Evolutionary conservation across 257 asterid species (phyloP).

Genomic region (Solanum pimpinellifolium): DNA sequence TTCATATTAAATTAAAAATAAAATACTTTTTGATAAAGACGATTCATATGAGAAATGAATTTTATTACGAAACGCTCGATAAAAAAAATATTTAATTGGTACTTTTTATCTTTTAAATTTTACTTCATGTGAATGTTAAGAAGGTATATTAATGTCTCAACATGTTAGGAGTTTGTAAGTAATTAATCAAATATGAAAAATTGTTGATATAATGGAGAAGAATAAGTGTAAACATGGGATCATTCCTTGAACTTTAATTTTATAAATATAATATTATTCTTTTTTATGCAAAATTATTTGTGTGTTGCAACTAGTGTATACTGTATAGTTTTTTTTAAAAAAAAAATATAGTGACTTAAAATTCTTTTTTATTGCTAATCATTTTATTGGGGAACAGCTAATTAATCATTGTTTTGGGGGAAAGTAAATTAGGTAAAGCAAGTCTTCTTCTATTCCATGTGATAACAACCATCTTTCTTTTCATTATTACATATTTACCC

Average conservation of each 20-base stretch:
- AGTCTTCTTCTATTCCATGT: not conserved
- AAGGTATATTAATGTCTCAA: not conserved
- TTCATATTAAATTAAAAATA: accelerated
- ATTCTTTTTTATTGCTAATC: not conserved
- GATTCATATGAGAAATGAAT: not conserved
- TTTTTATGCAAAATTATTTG: not conserved
- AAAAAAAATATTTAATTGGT: not conserved
- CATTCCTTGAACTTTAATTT: not conserved
- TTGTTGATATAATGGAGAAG: not conserved
- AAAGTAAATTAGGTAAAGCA: not conserved
- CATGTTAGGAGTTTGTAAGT: not conserved
- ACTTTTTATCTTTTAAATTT: not conserved
- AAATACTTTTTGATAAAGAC: not conserved
- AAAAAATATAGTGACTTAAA: not conserved
- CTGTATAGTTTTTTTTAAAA: not conserved
- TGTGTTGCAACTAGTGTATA: not conserved
- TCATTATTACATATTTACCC: not conserved
- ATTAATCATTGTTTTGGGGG: not conserved
- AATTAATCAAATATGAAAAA: not conserved
- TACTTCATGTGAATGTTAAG: not conserved
- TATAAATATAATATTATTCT: not conserved
- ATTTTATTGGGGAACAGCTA: not conserved
- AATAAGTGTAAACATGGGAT: not conserved
- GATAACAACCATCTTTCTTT: not conserved
- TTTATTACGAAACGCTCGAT: not conserved